phyloP scores from a whole-genome alignment of 495 filamentous ascomycete genomes.

The Aspergillus bridgeri region DNA sequence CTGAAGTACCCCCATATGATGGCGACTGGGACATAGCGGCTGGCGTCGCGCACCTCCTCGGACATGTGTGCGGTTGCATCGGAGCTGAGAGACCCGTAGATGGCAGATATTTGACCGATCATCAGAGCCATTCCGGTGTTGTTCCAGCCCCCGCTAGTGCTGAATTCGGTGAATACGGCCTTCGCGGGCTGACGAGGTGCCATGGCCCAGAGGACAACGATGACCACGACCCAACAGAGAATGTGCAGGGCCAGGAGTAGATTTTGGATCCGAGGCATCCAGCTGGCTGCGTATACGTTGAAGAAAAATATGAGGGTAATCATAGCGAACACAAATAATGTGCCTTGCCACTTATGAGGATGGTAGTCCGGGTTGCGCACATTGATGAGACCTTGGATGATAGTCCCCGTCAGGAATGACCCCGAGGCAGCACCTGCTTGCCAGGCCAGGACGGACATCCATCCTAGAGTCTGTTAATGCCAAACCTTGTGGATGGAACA shows the following conservation, averaged over 20 bases:
- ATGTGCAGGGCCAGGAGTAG: constrained; percentile 47
- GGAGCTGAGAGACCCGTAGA: constrained; percentile 33
- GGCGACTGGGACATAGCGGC: constrained; percentile 25
- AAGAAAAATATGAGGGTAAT: constrained; percentile 28
- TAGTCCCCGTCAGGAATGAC: constrained; percentile 33
- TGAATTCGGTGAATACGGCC: constrained; percentile 35
- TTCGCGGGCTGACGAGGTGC: constrained; percentile 33
- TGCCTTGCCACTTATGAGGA: constrained; percentile 41
- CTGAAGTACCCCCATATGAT: constrained; percentile 33
- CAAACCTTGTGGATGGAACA: not conserved
- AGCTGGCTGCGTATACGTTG: constrained; percentile 37
- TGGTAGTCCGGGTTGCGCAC: constrained; percentile 27
- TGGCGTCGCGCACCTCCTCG: constrained; percentile 38
- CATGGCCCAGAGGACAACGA: constrained; percentile 37
- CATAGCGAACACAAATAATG: constrained; percentile 42
- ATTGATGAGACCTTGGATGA: constrained; percentile 42
- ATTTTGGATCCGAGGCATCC: constrained; percentile 47
- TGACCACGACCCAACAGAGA: constrained; percentile 40
- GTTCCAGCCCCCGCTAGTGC: constrained; percentile 40
- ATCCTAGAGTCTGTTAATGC: constrained; percentile 17
- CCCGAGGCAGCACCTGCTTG: constrained; percentile 27
- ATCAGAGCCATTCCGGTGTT: constrained; percentile 34
- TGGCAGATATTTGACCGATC: constrained; percentile 19
- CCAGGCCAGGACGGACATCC: constrained; percentile 45
- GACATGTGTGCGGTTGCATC: constrained; percentile 39